phyloP scores from a whole-genome alignment of 148 eudicot genomes.

The Fagopyrum homotropicum region DNA sequence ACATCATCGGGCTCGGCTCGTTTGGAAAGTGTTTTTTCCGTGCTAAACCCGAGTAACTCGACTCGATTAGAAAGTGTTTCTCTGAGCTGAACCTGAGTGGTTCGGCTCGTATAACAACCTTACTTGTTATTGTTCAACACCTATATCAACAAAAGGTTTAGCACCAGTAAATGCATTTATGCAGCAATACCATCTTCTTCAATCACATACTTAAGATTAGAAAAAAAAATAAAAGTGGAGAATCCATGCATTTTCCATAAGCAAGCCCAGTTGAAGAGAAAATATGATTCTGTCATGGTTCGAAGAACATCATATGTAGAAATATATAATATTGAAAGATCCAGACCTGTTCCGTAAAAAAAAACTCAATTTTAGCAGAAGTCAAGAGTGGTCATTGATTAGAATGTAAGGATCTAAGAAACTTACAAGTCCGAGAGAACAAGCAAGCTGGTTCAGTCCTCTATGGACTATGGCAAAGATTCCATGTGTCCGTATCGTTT shows the following conservation, averaged over 20 bases:
- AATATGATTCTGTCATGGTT: background rate
- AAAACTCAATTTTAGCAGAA: background rate
- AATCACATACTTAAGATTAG: too few species aligned
- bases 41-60: background rate
- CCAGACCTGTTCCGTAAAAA: background rate
- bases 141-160: background rate
- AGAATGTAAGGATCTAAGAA: conserved; percentile 6
- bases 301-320: background rate
- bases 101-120: too few species aligned
- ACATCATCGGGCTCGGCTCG: background rate
- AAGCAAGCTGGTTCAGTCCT: background rate
- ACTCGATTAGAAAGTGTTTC: background rate
- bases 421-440: background rate
- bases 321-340: background rate
- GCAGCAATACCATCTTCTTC: background rate
- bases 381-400: background rate
- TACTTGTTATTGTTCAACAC: background rate
- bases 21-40: background rate
- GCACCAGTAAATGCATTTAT: background rate
- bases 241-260: background rate
- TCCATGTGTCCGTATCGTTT: background rate
- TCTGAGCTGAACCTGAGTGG: too few species aligned
- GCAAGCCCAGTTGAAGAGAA: background rate
- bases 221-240: background rate
- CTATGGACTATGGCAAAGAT: background rate